These are phyloP conservation scores for Asclepias syriaca DNA, from an alignment of 257 asterid genomes.

Conservation along the genomic window DNA sequence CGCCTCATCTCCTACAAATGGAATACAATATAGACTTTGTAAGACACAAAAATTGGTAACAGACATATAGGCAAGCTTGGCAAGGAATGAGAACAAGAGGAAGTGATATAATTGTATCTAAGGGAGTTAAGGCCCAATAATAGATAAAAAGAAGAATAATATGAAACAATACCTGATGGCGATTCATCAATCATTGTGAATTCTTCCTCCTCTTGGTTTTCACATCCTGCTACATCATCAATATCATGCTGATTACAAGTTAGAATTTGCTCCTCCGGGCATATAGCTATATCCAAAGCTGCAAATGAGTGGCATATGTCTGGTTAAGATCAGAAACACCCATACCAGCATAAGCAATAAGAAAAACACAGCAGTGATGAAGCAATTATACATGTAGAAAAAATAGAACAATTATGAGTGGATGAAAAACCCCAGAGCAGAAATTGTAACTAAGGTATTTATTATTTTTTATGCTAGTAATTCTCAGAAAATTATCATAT, in stretches of 20 bases:
- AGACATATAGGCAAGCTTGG: background rate
- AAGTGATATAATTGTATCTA: slow-evolving; percentile 14
- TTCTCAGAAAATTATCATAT: too few species aligned
- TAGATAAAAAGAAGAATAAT: background rate
- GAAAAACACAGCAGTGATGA: slow-evolving; percentile 1
- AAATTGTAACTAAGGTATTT: too few species aligned
- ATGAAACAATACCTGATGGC: slow-evolving; percentile 49
- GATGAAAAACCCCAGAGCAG: background rate
- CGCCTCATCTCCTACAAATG: slow-evolving; percentile 29
- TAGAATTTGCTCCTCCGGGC: slow-evolving; percentile 75
- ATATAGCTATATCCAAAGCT: slow-evolving; percentile 81
- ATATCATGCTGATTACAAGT: slow-evolving; percentile 55
- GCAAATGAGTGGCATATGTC: slow-evolving; percentile 90
- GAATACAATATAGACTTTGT: background rate
- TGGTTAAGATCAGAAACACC: slow-evolving; percentile 61
- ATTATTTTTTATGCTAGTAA: too few species aligned
- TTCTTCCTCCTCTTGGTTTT: slow-evolving; percentile 67
- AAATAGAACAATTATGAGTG: background rate
- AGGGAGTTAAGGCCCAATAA: background rate
- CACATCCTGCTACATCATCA: slow-evolving; percentile 54
- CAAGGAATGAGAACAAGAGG: background rate
- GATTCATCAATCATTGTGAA: slow-evolving; percentile 63
- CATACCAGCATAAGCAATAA: slow-evolving; percentile 16
- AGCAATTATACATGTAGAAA: background rate
- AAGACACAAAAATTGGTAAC: background rate